These are phyloP conservation scores for Pulveroboletus sp. DNA, from an alignment of 768 basidiomycete species.

Conservation along the genomic window DNA sequence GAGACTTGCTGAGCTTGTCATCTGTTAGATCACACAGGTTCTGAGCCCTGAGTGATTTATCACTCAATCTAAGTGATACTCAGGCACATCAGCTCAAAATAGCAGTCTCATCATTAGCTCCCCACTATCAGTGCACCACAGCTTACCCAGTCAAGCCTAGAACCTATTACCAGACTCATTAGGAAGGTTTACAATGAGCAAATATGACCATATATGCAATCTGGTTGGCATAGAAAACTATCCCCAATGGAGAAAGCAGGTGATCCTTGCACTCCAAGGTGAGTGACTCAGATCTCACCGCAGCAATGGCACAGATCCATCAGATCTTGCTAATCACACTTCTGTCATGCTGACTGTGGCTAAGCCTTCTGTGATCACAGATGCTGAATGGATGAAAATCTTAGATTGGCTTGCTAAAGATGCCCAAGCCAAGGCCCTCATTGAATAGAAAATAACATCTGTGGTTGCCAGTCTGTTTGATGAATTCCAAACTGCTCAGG, in stretches of 20 bases:
- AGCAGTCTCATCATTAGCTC: background rate
- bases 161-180: too few relatives aligned
- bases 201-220: conserved; percentile 12
- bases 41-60: too few relatives aligned
- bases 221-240: background rate
- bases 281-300: conserved; percentile 5
- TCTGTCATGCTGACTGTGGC: too few relatives aligned
- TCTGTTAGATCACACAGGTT: background rate
- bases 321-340: background rate
- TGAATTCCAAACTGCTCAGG: fast-evolving
- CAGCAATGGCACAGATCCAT: background rate
- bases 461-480: fast-evolving
- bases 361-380: too few relatives aligned
- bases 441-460: background rate
- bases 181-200: conserved; percentile 1
- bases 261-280: background rate
- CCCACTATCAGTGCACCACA: too few relatives aligned
- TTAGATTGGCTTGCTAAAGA: background rate
- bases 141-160: too few relatives aligned
- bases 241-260: background rate
- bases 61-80: background rate
- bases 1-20: too few relatives aligned
- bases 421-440: background rate
- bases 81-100: background rate
- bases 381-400: conserved; percentile 1